These are phyloP conservation scores for Metarhizium robertsii DNA, from an alignment of 2,329 filamentous ascomycete species.

Conservation along the genomic window DNA sequence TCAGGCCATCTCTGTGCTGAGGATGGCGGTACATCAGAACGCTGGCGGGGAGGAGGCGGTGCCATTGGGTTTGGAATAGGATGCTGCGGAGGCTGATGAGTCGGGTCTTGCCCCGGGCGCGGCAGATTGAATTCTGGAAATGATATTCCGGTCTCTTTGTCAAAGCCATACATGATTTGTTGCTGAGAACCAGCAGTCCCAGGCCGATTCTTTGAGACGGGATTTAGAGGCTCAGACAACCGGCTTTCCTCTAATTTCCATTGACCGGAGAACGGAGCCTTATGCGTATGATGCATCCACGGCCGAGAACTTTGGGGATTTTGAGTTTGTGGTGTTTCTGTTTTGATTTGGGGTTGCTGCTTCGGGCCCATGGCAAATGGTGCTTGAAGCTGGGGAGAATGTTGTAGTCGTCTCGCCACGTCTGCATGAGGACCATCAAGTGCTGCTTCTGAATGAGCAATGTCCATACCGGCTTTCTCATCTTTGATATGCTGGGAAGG, in stretches of 20 bases:
- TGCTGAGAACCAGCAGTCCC: conserved; percentile 22
- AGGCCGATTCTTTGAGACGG: conserved; percentile 22
- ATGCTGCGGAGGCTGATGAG: conserved; percentile 12
- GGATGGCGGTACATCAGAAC: conserved; percentile 37
- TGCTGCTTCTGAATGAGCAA: neutral
- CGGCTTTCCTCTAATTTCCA: conserved; percentile 49
- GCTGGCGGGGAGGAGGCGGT: neutral
- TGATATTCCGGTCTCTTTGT: conserved; percentile 40
- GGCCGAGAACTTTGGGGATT: neutral
- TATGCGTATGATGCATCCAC: conserved; percentile 27
- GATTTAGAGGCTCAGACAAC: conserved; percentile 38
- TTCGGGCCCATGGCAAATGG: no score
- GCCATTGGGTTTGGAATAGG: neutral
- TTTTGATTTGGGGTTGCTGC: neutral
- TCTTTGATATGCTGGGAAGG: neutral
- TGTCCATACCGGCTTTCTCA: neutral
- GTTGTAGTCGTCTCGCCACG: neutral
- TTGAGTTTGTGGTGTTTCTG: neutral
- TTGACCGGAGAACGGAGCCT: conserved; percentile 31
- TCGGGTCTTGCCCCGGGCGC: conserved; percentile 9
- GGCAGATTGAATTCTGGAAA: conserved; percentile 7
- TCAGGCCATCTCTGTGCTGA: conserved; percentile 40
- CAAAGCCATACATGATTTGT: conserved; percentile 28
- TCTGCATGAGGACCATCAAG: neutral
- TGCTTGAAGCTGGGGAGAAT: neutral